Evolutionary conservation across 2,329 filamentous ascomycete species (phyloP), one percentile per base, ranked within the genome.

Genomic region (Verticillium nonalfalfae): DNA sequence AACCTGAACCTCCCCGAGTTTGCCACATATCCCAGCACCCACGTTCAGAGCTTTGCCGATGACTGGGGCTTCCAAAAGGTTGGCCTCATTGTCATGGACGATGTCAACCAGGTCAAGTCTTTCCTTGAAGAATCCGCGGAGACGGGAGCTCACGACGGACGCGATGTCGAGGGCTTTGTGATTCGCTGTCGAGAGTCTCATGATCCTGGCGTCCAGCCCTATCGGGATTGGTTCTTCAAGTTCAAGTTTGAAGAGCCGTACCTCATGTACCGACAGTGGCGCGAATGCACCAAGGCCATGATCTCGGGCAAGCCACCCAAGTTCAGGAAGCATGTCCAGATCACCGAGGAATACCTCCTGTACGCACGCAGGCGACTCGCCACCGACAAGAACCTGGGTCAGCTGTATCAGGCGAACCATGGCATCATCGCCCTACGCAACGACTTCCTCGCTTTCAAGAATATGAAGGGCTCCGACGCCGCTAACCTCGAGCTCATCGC

Each of bases 211-310:
- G 72, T 73, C 14, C 74, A 73, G 1, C 83, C 85, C 0, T 95
- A 88, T 73, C 78, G 85, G n/a, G 93, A 99, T 73, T 99, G 95
- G 95, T 99, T 99, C 76, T 99, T 99, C 87, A 99, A 99, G 76
- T 99, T 93, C 85, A 99, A 99, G 78, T 99, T 99, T 63, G 95
- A 99, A 71, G 95, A 99, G 77, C 95, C 95, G 0, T 99, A 99
- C 72, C 79, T 99, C 63, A 96, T 99, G 92, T 99, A 98, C 76
- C 88, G 95, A 31, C 95, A 99, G 78, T 99, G 95, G 95, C 88
- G 95, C 64, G 95, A 99, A 77, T 96, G 91, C 72, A 99, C 95
- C 52, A 98, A 97, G 74, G 85, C 91, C 5, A 76, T 98, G 61
- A 97, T 99, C 67, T 71, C 82, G 1, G 90, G 90, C 14, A 90